phyloP scores from a whole-genome alignment of 331 rosid genomes.

The Telfairia occidentalis region DNA sequence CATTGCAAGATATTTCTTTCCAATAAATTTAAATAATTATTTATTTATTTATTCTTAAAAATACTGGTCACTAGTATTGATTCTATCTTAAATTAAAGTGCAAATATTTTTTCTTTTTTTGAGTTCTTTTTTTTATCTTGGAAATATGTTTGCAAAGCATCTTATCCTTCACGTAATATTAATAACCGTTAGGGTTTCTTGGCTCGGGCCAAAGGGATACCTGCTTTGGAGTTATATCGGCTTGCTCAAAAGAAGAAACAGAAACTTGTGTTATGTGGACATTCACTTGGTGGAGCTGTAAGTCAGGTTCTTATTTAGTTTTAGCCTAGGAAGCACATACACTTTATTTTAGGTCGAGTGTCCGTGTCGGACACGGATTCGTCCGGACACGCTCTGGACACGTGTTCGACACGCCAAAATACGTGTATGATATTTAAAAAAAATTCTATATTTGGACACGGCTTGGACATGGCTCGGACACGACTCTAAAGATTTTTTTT shows the following conservation, averaged over 20 bases:
- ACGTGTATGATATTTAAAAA: too few relatives aligned
- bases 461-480: too few relatives aligned
- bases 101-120: constrained; percentile 2
- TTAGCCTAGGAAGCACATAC: too few relatives aligned
- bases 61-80: neutral
- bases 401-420: too few relatives aligned
- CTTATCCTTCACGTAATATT: neutral
- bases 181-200: constrained; percentile 74
- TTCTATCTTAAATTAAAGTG: neutral
- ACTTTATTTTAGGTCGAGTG: too few relatives aligned
- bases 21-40: neutral
- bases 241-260: constrained; percentile 94
- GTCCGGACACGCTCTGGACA: too few relatives aligned
- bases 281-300: constrained; percentile 99
- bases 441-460: too few relatives aligned
- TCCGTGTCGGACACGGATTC: too few relatives aligned
- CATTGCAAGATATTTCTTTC: neutral
- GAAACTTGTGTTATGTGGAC: constrained; percentile 89
- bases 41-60: neutral
- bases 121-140: neutral
- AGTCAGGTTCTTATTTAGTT: constrained; percentile 27
- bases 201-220: constrained; percentile 99
- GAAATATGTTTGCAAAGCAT: neutral
- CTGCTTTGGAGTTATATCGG: constrained; percentile 84
- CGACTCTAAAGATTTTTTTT: too few relatives aligned